Evolutionary conservation across 768 basidiomycete genomes (phyloP).

Genomic region (Gyrodon lividus): DNA sequence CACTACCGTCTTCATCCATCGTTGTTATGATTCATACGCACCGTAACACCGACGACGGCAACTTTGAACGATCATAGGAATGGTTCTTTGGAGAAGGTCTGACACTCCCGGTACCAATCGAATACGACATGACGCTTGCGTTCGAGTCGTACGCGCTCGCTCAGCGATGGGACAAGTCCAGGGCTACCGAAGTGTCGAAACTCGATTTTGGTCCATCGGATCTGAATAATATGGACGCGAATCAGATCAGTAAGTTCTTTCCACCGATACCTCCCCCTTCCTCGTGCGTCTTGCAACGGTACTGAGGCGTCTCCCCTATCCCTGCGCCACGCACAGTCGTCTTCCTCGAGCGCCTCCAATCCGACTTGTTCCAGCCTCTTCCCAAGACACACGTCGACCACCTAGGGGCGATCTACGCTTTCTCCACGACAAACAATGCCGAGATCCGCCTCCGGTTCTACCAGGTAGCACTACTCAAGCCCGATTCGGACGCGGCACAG

Average conservation of each 20-base stretch:
- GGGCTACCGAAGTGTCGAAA: slow-evolving; percentile 43
- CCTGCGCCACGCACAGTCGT: slow-evolving; percentile 48
- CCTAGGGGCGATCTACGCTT: slow-evolving; percentile 52
- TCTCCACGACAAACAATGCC: slow-evolving; percentile 57
- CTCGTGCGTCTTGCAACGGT: not conserved
- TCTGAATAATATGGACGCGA: slow-evolving; percentile 62
- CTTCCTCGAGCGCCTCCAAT: slow-evolving; percentile 78
- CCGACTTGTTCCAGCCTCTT: slow-evolving; percentile 46
- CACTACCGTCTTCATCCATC: not conserved
- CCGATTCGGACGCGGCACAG: slow-evolving; percentile 45
- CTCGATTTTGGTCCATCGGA: slow-evolving; percentile 61
- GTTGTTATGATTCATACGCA: not conserved
- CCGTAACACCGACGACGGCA: not conserved
- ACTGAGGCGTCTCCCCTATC: not conserved
- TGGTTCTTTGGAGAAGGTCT: slow-evolving; percentile 84
- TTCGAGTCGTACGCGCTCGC: slow-evolving; percentile 71
- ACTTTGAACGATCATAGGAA: slow-evolving; percentile 38
- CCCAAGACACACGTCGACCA: slow-evolving; percentile 57
- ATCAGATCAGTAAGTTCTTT: slow-evolving; percentile 63
- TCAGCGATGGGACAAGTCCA: slow-evolving; percentile 67
- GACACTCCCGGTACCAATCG: slow-evolving; percentile 68
- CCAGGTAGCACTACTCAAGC: slow-evolving; percentile 58
- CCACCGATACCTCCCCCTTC: not conserved
- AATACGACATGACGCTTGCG: slow-evolving; percentile 74
- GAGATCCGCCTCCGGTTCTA: slow-evolving; percentile 83